Base-by-base conservation (phyloP, 176 grass and related monocot species). In the Leersia perrieri region DNA sequence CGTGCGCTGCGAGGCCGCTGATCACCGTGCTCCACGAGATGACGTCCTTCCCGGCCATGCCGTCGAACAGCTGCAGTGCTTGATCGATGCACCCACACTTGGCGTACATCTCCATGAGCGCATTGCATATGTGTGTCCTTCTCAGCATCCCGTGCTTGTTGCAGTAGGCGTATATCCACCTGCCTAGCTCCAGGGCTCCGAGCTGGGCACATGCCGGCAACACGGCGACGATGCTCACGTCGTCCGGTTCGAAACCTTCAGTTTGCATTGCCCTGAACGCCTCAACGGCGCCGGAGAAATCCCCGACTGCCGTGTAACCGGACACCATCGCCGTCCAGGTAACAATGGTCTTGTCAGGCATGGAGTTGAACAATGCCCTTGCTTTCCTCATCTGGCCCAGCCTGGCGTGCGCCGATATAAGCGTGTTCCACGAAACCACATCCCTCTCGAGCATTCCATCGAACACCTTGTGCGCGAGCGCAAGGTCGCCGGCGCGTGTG, bases 11-110 rank as follows among this genome's bases (percentile, higher is more conserved):
- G 3, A 91, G 83, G 32, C 86, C 89, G 0, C 31, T 41, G 16
- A 91, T 89, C 35, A 62, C 80, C 16, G 89, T 91, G 83, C 92
- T 89, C 89, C 92, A 94, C 0, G 92, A 89, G 61, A 94, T 78
- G 61, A 94, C 89, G 15, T 94, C 92, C 67, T 76, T 91, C 4
- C 82, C 67, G 3, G 40, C 29, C 83, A 83, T 79, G 25, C 78
- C 80, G 0, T 70, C n/a, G 76, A 94, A 91, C 34, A 94, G 47
- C 70, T 84, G 88, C 31, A 77, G 60, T 0, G 88, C 76, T 73
- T 88, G 66, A 33, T 86, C 88, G 15, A 91, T 86, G 83, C 86
- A 84, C 14, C 92, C 92, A 28, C 88, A 94, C 74, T 86, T 94
- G 0, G 86, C 88, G 22, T 89, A 91, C 88, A 94, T 94, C 66